Percentiles rank a stretch among this genome's conserved stretches.
Conservation (phyloP, 345 rosid species). For the Cardamine occulta region DNA sequence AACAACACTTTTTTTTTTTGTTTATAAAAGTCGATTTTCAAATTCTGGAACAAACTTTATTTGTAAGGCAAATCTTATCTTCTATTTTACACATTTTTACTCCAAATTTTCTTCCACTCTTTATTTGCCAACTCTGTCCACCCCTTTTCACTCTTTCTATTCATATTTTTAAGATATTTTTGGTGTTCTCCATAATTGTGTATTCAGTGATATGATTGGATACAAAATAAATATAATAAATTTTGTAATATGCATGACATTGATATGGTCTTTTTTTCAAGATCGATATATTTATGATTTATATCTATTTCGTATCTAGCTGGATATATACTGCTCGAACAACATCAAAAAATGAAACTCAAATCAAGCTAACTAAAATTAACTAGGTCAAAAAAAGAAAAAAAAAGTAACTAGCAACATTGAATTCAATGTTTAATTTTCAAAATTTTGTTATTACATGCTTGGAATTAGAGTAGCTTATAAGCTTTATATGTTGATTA, state of each 20-base stretch:
- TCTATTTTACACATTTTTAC: conserved; percentile 22
- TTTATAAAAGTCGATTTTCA: not conserved
- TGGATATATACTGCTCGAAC: not conserved
- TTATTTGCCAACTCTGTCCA: not conserved
- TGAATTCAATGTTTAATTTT: not conserved
- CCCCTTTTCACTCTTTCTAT: not conserved
- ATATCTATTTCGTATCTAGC: too few species aligned
- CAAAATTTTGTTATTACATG: not conserved
- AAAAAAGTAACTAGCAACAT: not conserved
- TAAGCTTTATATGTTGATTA: conserved; percentile 16
- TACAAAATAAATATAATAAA: too few species aligned
- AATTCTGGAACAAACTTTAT: conserved; percentile 29
- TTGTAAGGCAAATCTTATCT: conserved; percentile 23
- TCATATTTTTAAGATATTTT: not conserved
- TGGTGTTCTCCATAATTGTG: conserved; percentile 17
- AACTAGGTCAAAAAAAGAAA: not conserved
- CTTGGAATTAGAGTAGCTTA: conserved; percentile 34
- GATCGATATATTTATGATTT: not conserved
- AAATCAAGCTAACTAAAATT: not conserved
- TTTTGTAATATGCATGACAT: too few species aligned
- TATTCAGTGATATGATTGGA: not conserved
- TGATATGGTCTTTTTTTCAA: not conserved
- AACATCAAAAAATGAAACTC: too few species aligned
- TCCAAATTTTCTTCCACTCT: not conserved
- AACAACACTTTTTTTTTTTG: conserved; percentile 1